Evolutionary conservation across 768 basidiomycete species (phyloP).

Genomic region (Aureoboletus auriporus): DNA sequence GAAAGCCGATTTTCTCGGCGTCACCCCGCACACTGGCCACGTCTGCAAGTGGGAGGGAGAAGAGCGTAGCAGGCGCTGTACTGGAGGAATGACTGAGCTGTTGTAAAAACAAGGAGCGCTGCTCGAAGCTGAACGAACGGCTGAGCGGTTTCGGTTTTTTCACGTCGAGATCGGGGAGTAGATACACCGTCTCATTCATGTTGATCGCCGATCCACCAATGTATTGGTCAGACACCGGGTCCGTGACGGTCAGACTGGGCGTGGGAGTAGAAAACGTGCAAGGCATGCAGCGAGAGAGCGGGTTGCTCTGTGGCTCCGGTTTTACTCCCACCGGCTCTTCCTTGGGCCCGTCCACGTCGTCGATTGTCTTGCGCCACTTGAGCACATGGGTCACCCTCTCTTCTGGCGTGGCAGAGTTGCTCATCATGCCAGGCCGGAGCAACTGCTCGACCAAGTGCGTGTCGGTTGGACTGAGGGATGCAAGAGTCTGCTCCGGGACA

Average conservation of each 20-base stretch:
- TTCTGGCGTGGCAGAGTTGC: conserved; percentile 17
- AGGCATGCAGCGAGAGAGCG: conserved; percentile 46
- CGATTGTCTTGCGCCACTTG: conserved; percentile 31
- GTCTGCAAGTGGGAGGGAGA: conserved; percentile 44
- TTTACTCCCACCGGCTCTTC: conserved; percentile 28
- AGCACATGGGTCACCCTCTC: conserved; percentile 28
- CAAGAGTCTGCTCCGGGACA: conserved; percentile 39
- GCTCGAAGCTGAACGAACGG: conserved; percentile 48
- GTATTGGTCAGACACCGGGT: conserved; percentile 32
- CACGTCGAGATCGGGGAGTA: conserved; percentile 14
- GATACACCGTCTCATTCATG: conserved; percentile 26
- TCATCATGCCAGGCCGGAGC: conserved; percentile 40
- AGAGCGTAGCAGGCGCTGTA: conserved; percentile 43
- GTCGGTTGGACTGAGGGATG: conserved; percentile 47
- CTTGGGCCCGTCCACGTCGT: conserved; percentile 30
- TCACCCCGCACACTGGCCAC: conserved; percentile 36
- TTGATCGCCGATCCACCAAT: conserved; percentile 20
- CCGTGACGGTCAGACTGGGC: conserved; percentile 28
- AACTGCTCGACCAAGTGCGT: conserved; percentile 45
- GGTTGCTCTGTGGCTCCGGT: background rate
- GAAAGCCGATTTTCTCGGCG: conserved; percentile 43
- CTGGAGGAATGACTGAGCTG: conserved; percentile 36
- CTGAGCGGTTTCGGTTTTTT: conserved; percentile 30
- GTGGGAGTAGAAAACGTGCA: conserved; percentile 52
- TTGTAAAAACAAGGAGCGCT: conserved; percentile 49